phyloP scores from a whole-genome alignment of 306 rosid genomes.

The Dryas octopetala region DNA sequence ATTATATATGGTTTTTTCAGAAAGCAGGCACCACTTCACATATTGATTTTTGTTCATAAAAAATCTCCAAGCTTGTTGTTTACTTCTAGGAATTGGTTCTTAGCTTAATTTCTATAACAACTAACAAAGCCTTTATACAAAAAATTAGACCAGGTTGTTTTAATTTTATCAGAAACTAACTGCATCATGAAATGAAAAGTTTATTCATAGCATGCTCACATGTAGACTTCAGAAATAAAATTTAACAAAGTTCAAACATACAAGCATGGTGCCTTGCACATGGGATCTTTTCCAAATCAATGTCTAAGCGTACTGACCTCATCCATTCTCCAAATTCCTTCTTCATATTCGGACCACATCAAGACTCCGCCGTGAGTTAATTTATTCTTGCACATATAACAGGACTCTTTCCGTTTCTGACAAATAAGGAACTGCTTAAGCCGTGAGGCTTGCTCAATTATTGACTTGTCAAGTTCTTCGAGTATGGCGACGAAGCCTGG shows the following conservation, averaged over 20 bases:
- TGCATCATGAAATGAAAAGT: not conserved
- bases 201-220: not conserved
- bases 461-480: not conserved
- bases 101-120: not conserved
- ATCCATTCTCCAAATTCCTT: not conserved
- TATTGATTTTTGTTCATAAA: too few relatives aligned
- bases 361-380: not conserved
- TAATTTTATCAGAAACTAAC: not conserved
- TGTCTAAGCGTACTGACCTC: not conserved
- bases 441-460: not conserved
- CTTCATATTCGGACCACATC: too few relatives aligned
- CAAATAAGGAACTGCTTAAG: conserved; percentile 3
- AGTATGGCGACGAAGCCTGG: not conserved
- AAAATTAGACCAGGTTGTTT: not conserved
- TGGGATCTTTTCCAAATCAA: not conserved
- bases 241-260: not conserved
- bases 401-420: not conserved
- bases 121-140: not conserved
- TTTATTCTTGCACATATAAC: not conserved
- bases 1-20: too few relatives aligned
- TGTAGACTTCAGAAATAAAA: not conserved
- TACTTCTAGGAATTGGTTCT: not conserved
- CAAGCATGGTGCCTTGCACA: not conserved
- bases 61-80: too few relatives aligned
- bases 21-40: too few relatives aligned